These are phyloP conservation scores for Bolboschoenus planiculmis DNA, from an alignment of 176 grass and related monocot genomes.

Conservation along the genomic window DNA sequence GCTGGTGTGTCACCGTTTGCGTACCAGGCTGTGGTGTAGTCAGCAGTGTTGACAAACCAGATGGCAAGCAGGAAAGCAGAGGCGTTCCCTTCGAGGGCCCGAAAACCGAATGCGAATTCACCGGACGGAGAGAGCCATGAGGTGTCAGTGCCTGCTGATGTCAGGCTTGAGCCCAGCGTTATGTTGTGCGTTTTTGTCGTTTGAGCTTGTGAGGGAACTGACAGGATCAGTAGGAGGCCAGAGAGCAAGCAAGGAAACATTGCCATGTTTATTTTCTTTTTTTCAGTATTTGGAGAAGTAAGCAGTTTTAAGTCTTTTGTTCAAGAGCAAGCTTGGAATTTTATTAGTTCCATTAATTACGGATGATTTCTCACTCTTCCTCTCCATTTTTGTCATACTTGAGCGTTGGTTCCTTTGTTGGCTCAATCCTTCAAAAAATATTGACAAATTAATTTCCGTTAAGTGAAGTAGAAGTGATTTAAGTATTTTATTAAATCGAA, in stretches of 20 bases:
- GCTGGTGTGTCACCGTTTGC: slow-evolving; percentile 8
- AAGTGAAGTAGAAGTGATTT: no score
- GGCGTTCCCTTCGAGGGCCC: neutral
- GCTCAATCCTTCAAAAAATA: neutral
- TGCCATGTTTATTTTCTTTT: neutral
- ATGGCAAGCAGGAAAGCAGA: slow-evolving; percentile 31
- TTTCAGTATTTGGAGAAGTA: no score
- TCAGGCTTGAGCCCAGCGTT: slow-evolving; percentile 21
- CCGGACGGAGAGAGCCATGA: slow-evolving; percentile 33
- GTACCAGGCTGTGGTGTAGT: slow-evolving; percentile 38
- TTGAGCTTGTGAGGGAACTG: neutral
- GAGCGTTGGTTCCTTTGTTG: no score
- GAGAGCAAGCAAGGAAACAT: neutral
- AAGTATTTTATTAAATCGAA: no score
- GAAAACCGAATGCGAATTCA: slow-evolving; percentile 33
- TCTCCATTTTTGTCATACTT: no score
- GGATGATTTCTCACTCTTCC: no score
- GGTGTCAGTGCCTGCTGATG: neutral
- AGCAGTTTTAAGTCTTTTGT: no score
- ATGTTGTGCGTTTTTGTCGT: slow-evolving; percentile 6
- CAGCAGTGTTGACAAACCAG: slow-evolving; percentile 42
- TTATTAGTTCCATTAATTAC: no score
- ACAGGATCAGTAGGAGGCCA: neutral
- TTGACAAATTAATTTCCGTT: neutral
- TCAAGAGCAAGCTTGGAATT: no score